Base-by-base conservation (phyloP, 1,284 basidiomycete genomes). In the Cutaneotrichosporon dermatis region DNA sequence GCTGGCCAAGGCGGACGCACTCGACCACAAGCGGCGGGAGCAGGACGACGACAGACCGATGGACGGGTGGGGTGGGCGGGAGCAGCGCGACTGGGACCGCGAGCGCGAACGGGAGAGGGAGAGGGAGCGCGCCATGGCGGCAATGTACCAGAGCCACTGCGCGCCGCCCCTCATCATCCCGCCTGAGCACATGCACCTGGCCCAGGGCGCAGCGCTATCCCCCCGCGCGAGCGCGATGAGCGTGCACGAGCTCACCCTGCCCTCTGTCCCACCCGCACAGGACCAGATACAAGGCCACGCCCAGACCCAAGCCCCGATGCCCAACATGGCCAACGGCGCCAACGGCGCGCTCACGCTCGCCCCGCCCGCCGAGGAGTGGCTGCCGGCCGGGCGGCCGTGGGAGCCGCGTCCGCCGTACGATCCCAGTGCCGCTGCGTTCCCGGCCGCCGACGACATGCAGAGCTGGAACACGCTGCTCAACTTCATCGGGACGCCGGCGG, bases 341-440 rank as follows among this genome's bases (percentile, higher is more conserved):
- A 25, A 25, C 25, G 46, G 41, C 37, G 35, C 53, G 12, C 41
- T 49, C 9, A 64, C 59, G 33, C 59, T 64, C 55, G 55, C 57
- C 7, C 59, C 63, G 16, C 48, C 51, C 6, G 52, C 55, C 6
- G 44, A 40, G 35, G 46, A 56, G 25, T 55, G 54, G 54, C 36
- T 55, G 37, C 37, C 35, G 5, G 51, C 50, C 16, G 39, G 50
- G 13, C 36, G 54, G 16, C 51, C 51, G 37, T 65, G 59, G 58
- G 59, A 55, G 39, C 59, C 55, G 15, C 53, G 61, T 15, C 59
- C 61, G 53, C 64, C 64, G 6, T 56, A 49, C 36, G 64, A 65
- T 16, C 64, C 64, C 2, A 62, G 57, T 42, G 59, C 61, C 10
- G 61, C 54, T 37, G 46, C 56, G 9, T 62, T 65, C 61, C 64